phyloP scores from a whole-genome alignment of 75 land plant species.

The Chamaecyparis obtusa region DNA sequence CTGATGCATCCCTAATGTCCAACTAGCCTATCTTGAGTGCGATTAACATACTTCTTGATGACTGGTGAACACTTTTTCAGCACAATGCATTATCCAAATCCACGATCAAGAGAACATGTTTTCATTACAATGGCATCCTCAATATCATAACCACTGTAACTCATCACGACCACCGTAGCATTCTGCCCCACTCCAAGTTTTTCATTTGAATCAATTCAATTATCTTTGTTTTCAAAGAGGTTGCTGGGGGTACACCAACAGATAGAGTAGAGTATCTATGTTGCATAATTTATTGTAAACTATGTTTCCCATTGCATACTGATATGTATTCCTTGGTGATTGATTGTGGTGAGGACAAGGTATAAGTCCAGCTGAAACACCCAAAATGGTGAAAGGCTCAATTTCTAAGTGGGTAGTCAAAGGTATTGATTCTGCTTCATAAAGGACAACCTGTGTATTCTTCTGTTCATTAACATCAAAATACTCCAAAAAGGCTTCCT shows the following conservation, averaged over 20 bases:
- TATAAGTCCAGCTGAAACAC: constrained; percentile 93
- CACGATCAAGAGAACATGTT: constrained; percentile 95
- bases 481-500: constrained; percentile 92
- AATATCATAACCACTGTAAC: constrained; percentile 99
- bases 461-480: constrained; percentile 99
- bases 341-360: constrained; percentile 99
- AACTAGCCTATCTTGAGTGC: constrained; percentile 62
- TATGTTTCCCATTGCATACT: constrained; percentile 99
- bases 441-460: constrained; percentile 94
- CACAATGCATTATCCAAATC: constrained; percentile 97
- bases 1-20: no score
- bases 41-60: constrained; percentile 55
- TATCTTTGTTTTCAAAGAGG: constrained; percentile 87
- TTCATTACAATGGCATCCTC: constrained; percentile 99
- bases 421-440: constrained; percentile 65
- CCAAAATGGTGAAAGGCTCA: constrained; percentile 95
- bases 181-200: constrained; percentile 99
- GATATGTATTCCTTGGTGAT: constrained; percentile 98
- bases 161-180: constrained; percentile 99
- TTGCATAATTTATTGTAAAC: constrained; percentile 89
- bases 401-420: constrained; percentile 90
- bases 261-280: constrained; percentile 85
- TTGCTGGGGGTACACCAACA: constrained; percentile 91
- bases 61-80: constrained; percentile 68
- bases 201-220: constrained; percentile 94